phyloP scores from a whole-genome alignment of 2,329 filamentous ascomycete genomes.

The Epicoccum nigrum region DNA sequence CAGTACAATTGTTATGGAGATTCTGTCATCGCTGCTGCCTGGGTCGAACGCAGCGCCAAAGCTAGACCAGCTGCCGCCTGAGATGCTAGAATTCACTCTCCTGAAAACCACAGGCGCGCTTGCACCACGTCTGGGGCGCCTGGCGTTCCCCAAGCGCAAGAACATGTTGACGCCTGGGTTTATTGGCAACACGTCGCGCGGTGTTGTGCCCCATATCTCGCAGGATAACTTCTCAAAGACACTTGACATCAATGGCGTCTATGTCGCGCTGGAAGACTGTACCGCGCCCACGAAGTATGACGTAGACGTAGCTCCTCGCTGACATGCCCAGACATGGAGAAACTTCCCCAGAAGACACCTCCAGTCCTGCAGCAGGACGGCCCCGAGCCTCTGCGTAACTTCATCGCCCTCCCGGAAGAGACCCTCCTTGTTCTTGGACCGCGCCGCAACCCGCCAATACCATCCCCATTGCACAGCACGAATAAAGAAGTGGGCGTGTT shows the following conservation, averaged over 20 bases:
- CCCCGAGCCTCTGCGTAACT: conserved; percentile 69
- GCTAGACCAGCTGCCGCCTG: conserved; percentile 38
- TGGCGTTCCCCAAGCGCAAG: conserved; percentile 67
- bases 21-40: conserved; percentile 10
- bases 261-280: conserved; percentile 94
- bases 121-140: conserved; percentile 70
- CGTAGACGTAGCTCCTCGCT: conserved; percentile 35
- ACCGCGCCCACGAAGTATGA: conserved; percentile 49
- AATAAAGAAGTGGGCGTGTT: conserved; percentile 75
- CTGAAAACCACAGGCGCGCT: conserved; percentile 46
- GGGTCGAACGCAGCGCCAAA: conserved; percentile 12
- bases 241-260: conserved; percentile 71
- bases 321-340: conserved; percentile 66
- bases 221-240: conserved; percentile 78
- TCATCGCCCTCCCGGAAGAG: conserved; percentile 73
- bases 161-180: conserved; percentile 84
- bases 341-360: conserved; percentile 55
- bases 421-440: conserved; percentile 75
- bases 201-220: conserved; percentile 83
- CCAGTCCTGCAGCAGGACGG: conserved; percentile 60
- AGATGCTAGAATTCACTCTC: conserved; percentile 55
- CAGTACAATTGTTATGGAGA: conserved; percentile 2
- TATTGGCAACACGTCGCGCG: conserved; percentile 79
- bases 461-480: conserved; percentile 71
- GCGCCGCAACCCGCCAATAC: conserved; percentile 76